Conservation (phyloP, 495 filamentous ascomycete species). For the Bacidia gigantensis region DNA sequence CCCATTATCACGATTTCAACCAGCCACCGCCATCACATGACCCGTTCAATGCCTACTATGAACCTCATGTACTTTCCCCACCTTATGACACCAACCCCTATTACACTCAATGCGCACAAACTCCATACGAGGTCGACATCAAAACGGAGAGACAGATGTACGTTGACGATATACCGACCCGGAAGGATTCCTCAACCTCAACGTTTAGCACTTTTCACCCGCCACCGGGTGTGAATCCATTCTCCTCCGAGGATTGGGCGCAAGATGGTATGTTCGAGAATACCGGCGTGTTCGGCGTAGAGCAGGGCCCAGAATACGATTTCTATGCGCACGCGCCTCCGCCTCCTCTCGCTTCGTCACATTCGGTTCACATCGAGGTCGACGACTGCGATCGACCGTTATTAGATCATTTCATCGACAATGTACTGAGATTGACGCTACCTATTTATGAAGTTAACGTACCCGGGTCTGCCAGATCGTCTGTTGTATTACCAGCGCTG, state of each 20-base stretch:
- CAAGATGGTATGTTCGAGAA: conserved; percentile 56
- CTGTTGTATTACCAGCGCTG: conserved; percentile 71
- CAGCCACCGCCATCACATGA: conserved; percentile 41
- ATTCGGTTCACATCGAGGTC: conserved; percentile 66
- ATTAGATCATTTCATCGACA: conserved; percentile 82
- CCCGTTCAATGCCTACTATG: conserved; percentile 42
- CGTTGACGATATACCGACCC: conserved; percentile 74
- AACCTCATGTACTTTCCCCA: conserved; percentile 34
- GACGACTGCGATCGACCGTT: conserved; percentile 77
- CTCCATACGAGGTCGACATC: conserved; percentile 88
- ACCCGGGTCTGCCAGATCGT: conserved; percentile 58
- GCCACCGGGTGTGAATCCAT: conserved; percentile 54
- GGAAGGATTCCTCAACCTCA: conserved; percentile 69
- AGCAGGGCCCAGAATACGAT: conserved; percentile 56
- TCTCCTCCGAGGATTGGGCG: conserved; percentile 55
- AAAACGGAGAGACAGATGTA: conserved; percentile 91
- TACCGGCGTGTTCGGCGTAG: conserved; percentile 27
- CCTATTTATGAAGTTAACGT: conserved; percentile 83
- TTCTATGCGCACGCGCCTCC: conserved; percentile 50
- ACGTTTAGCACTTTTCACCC: conserved; percentile 77
- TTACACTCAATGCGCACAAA: conserved; percentile 34
- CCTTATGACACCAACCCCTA: conserved; percentile 25
- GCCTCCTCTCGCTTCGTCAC: conserved; percentile 25
- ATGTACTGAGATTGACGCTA: conserved; percentile 78
- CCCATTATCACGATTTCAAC: conserved; percentile 62